Evolutionary conservation across 2,329 filamentous ascomycete genomes (phyloP), one percentile per base, ranked within the genome.

Genomic region (Leptographium wingfieldii): DNA sequence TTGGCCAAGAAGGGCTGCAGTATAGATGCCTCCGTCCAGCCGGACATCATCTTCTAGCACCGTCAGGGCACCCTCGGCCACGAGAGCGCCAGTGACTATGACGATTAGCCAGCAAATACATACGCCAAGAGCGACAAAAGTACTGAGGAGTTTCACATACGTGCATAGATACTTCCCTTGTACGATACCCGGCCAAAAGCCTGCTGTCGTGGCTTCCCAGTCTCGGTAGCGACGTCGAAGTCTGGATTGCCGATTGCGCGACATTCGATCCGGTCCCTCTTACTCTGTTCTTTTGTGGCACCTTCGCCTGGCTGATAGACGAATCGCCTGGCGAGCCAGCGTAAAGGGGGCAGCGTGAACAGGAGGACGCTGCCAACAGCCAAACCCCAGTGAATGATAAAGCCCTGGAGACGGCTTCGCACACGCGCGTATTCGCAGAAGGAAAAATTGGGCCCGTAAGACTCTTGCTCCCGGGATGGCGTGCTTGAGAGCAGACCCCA

Each of bases 1-100:
- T 65, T 86, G 82, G 1, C 88, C 88, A 2, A 92, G 73, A 59
- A 81, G 87, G 0, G 87, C 85, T 0, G 88, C 84, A 1, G 88
- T 92, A 63, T 88, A 81, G 29, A 90, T 73, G 3, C 87, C 88
- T 22, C 87, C 87, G 1, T 76, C 76, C 14, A 89, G 72, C 43
- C 77, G 70, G 14, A 82, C 72, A 16, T 84, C 77, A 48, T 87
- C 84, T 61, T 86, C 76, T 19, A 90, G 73, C 38, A 92, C 74
- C 0, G 83, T 83, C 48, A 80, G 73, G 4, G 86, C 87, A 14
- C 80, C 87, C 66, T 90, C 78, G 2, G 80, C 78, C 16, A 88
- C 68, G 33, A 86, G 76, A 22, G 84, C 67, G 0, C 79, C 88
- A 4, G 87, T 90, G 57, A 89, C 83, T 86, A 29, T 57, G 22